Evolutionary conservation across 371 early-diverging fungal species (phyloP).

Genomic region (Fennellomyces sp.): DNA sequence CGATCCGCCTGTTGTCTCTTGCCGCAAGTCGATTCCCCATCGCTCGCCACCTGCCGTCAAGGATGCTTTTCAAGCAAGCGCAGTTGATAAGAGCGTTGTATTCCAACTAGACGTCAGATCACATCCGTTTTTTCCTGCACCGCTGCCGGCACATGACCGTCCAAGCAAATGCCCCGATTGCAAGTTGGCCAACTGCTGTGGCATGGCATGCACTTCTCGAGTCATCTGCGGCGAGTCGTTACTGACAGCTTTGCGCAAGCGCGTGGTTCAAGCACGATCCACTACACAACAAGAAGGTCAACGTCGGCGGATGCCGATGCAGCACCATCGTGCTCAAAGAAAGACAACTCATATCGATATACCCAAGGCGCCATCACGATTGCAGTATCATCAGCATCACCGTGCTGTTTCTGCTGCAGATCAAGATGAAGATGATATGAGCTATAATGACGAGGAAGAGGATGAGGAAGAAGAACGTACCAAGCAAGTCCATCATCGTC

Average conservation of each 20-base stretch:
- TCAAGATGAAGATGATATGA: slow-evolving; percentile 7
- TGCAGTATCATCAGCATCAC: slow-evolving; percentile 1
- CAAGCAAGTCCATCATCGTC: slow-evolving; percentile 5
- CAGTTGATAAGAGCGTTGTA: slow-evolving; percentile 38
- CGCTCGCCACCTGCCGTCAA: slow-evolving; percentile 38
- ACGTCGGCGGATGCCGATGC: slow-evolving; percentile 21
- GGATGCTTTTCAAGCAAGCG: slow-evolving; percentile 30
- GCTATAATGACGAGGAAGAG: slow-evolving; percentile 11
- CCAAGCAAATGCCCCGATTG: slow-evolving; percentile 6
- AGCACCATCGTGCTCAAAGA: slow-evolving; percentile 4
- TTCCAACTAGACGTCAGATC: slow-evolving; percentile 36
- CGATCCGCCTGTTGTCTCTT: not conserved
- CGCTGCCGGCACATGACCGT: slow-evolving; percentile 10
- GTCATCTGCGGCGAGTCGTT: slow-evolving; percentile 41
- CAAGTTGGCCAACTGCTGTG: slow-evolving; percentile 9
- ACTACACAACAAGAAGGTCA: slow-evolving; percentile 5
- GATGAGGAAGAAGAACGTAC: not conserved
- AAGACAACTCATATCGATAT: slow-evolving; percentile 16
- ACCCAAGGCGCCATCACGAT: not conserved
- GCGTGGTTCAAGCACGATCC: slow-evolving; percentile 27
- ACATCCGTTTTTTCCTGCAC: slow-evolving; percentile 17
- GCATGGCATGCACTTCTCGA: slow-evolving; percentile 28
- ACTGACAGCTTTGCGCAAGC: slow-evolving; percentile 32
- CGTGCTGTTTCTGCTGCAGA: too few relatives aligned
- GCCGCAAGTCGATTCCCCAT: slow-evolving; percentile 36